Evolutionary conservation across 2,329 filamentous ascomycete species (phyloP), one percentile per base, ranked within the genome.

Genomic region (Trichoderma sp.): DNA sequence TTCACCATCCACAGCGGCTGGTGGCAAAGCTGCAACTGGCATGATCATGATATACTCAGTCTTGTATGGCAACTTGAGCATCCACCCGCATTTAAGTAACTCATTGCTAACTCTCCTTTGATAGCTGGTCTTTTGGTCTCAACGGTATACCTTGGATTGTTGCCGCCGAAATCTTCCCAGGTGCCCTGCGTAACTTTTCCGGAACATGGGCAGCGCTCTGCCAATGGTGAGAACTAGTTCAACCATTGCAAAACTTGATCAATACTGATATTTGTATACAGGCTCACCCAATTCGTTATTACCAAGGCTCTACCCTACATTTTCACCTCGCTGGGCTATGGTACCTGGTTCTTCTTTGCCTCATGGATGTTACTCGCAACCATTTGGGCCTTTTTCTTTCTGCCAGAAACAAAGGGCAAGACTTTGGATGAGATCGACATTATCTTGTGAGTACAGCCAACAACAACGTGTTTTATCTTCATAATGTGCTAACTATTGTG

Each of bases 291-390:
- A 55, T 84, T 85, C 66, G 77, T 79, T 71, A 82, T 85, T 68
- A 83, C 82, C 11, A 84, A 84, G 71, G 79, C 83, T 0, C 76
- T 84, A 2, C 83, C 83, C 0, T 85, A 84, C 72, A 85, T 85
- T 58, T 82, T 85, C 73, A 80, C 76, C 55, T 80, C 79, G 0
- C 78, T 85, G 11, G 79, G 80, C 26, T 88, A 84, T 74, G 87
- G 87, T 6, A 85, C 85, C 2, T 88, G 86, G 81, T 87, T 88
- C 78, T 88, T 88, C 79, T 89, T 89, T 73, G 87, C 85, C 0
- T 81, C 81, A 3, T 82, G 85, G 75, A 86, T 87, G 80, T 77
- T 88, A 7, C 75, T 82, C 12, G 84, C 85, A 6, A 80, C 82
- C 11, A 71, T 85, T 30, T 88, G 84, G 79, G 82, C 85, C 3